Evolutionary conservation across 2,329 filamentous ascomycete species (phyloP).

Genomic region (Stachybotrys chlorohalonatus): DNA sequence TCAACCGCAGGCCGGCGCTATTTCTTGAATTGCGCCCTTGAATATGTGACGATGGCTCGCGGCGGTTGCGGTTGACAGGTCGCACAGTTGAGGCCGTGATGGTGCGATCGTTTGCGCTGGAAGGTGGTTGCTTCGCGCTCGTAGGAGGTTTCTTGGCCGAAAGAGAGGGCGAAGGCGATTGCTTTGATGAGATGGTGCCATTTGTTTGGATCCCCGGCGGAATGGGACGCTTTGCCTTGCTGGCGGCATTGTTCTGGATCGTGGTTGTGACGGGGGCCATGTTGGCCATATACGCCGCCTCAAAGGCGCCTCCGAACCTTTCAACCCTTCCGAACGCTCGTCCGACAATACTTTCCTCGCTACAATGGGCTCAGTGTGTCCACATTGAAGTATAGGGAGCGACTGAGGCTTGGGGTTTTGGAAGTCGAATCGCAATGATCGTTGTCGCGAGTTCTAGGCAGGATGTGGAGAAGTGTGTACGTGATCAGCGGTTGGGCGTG

Average conservation of each 20-base stretch:
- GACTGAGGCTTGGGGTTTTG: not conserved
- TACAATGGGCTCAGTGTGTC: constrained; percentile 3
- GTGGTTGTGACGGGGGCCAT: constrained; percentile 50
- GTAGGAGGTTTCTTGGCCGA: constrained; percentile 44
- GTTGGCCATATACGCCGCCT: constrained; percentile 8
- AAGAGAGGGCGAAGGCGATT: constrained; percentile 51
- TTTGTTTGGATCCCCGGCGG: constrained; percentile 60
- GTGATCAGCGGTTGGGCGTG: constrained; percentile 3
- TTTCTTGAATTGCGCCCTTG: constrained; percentile 39
- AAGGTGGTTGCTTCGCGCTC: constrained; percentile 29
- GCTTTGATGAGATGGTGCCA: constrained; percentile 45
- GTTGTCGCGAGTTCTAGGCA: constrained; percentile 8
- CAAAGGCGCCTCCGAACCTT: not conserved
- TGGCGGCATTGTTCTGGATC: constrained; percentile 30
- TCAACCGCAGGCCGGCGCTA: constrained; percentile 40
- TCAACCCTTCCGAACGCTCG: not conserved
- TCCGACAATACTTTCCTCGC: not conserved
- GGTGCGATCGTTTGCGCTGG: constrained; percentile 23
- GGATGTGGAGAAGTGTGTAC: constrained; percentile 13
- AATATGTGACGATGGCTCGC: constrained; percentile 40
- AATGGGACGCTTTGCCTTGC: constrained; percentile 60
- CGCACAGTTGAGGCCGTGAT: constrained; percentile 34
- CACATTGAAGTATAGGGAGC: constrained; percentile 10
- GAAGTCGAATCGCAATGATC: not conserved
- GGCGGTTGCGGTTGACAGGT: constrained; percentile 47